phyloP scores from a whole-genome alignment of 257 asterid genomes.

The Fraxinus excelsior region DNA sequence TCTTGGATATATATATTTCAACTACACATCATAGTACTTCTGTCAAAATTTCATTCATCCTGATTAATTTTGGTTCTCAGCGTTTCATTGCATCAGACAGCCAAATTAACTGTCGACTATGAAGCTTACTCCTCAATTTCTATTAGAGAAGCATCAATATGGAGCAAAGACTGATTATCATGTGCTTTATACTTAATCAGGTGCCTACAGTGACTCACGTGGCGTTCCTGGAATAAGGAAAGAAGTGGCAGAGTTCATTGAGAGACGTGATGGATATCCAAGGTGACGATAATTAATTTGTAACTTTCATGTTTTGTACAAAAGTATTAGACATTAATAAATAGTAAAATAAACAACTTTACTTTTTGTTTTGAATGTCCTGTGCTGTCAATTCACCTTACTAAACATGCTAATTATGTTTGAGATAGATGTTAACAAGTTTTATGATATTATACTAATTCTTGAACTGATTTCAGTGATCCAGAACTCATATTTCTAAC shows the following conservation, averaged over 20 bases:
- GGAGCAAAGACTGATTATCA: slow-evolving; percentile 14
- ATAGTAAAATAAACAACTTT: background rate
- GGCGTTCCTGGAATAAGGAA: slow-evolving; percentile 94
- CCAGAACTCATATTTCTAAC: slow-evolving; percentile 95
- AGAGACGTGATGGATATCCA: slow-evolving; percentile 98
- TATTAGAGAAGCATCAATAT: slow-evolving; percentile 6
- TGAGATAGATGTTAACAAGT: background rate
- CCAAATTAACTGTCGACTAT: background rate
- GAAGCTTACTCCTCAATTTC: background rate
- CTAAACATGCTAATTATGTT: background rate
- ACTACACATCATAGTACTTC: background rate
- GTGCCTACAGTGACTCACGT: slow-evolving; percentile 99
- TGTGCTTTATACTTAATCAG: slow-evolving; percentile 41
- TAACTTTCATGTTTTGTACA: background rate
- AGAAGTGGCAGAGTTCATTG: slow-evolving; percentile 93
- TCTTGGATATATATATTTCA: background rate
- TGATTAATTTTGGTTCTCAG: background rate
- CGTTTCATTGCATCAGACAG: background rate
- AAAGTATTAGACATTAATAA: background rate
- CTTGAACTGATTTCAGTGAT: slow-evolving; percentile 65
- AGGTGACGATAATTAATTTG: slow-evolving; percentile 49
- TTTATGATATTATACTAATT: background rate
- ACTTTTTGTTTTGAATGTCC: background rate
- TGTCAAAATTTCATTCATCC: background rate
- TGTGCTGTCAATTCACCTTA: background rate